phyloP scores from a whole-genome alignment of 768 basidiomycete genomes.

The Butyriboletus loyo region DNA sequence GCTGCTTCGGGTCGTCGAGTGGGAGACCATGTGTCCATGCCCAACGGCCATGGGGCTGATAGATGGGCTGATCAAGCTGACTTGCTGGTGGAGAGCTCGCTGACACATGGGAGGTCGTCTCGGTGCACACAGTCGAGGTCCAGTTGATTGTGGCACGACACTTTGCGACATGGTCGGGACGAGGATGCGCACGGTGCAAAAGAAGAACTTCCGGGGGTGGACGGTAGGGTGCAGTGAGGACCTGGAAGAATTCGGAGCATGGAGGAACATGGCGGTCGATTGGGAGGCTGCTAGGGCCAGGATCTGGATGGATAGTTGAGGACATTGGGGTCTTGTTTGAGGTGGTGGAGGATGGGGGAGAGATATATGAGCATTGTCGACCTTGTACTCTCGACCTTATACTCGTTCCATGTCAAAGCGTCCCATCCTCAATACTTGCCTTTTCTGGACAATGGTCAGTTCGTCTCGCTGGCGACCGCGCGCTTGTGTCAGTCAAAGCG shows the following conservation, averaged over 20 bases:
- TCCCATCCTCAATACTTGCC: slow-evolving; percentile 32
- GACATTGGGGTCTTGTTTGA: slow-evolving; percentile 13
- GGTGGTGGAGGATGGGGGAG: not conserved
- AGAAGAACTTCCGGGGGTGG: slow-evolving; percentile 1
- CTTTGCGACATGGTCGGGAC: slow-evolving; percentile 16
- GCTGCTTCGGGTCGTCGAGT: slow-evolving; percentile 25
- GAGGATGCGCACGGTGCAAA: slow-evolving; percentile 14
- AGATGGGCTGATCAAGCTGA: slow-evolving; percentile 24
- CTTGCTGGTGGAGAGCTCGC: not conserved
- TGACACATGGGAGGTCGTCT: not conserved
- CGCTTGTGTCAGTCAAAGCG: slow-evolving; percentile 16
- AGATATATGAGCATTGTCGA: slow-evolving; percentile 15
- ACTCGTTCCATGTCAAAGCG: slow-evolving; percentile 29
- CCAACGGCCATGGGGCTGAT: slow-evolving; percentile 32
- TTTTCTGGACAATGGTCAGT: slow-evolving; percentile 30
- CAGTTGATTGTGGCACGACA: slow-evolving; percentile 31
- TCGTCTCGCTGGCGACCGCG: slow-evolving; percentile 19
- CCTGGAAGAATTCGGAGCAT: slow-evolving; percentile 30
- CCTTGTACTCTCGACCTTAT: slow-evolving; percentile 21
- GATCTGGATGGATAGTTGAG: slow-evolving; percentile 6
- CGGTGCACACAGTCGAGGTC: slow-evolving; percentile 8
- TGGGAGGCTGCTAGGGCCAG: slow-evolving; percentile 20
- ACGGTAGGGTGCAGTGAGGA: slow-evolving; percentile 27
- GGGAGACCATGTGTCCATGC: slow-evolving; percentile 30
- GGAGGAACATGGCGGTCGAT: slow-evolving; percentile 7